These are phyloP conservation scores for Datisca glomerata DNA, from an alignment of 306 rosid genomes.

Conservation along the genomic window DNA sequence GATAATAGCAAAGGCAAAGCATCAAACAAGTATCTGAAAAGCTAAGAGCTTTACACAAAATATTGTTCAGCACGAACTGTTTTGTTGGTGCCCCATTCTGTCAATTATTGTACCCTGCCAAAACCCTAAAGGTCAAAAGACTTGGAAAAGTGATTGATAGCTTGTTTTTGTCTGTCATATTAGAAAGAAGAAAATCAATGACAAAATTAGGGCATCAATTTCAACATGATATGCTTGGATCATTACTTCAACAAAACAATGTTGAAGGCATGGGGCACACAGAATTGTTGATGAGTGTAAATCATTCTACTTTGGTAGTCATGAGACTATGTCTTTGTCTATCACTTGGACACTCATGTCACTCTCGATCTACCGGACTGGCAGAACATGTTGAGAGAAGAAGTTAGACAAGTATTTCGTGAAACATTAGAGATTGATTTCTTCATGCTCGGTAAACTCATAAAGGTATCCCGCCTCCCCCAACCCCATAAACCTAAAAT, in stretches of 20 bases:
- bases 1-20: conserved; percentile 64
- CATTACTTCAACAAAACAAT: conserved; percentile 34
- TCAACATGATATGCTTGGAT: conserved; percentile 42
- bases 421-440: conserved; percentile 29
- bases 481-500: no score
- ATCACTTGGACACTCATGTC: conserved; percentile 79
- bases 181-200: conserved; percentile 15
- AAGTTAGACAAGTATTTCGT: conserved; percentile 55
- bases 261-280: conserved; percentile 22
- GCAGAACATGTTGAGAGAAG: conserved; percentile 64
- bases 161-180: conserved; percentile 26
- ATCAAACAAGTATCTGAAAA: conserved; percentile 39
- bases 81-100: conserved; percentile 70
- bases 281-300: conserved; percentile 69
- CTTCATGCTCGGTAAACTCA: conserved; percentile 33
- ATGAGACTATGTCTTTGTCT: conserved; percentile 89
- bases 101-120: conserved; percentile 26
- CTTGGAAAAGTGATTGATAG: conserved; percentile 60
- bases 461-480: conserved; percentile 36
- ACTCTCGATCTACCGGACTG: conserved; percentile 57
- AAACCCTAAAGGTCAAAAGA: conserved; percentile 39
- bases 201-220: neutral
- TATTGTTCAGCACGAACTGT: conserved; percentile 50
- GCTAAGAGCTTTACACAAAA: conserved; percentile 45
- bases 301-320: conserved; percentile 83